Evolutionary conservation across 371 early-diverging fungal genomes (phyloP), one percentile per base, ranked within the genome.

Genomic region (Rhizopus stolonifer): DNA sequence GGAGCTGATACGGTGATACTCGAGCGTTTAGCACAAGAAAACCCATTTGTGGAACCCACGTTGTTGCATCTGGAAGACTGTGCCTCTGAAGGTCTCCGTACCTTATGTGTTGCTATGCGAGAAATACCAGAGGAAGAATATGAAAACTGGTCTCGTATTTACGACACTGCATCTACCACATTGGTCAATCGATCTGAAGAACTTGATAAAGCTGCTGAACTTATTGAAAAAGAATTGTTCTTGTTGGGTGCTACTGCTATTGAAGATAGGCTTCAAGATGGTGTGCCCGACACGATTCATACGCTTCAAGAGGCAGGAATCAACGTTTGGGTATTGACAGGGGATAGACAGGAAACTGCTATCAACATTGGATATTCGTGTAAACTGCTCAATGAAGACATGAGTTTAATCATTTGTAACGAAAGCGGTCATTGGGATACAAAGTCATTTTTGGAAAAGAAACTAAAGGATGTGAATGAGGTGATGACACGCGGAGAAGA

Each of bases 1-100:
- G 99, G 99, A 26, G 98, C 99, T 9, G 99, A 99, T 71, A 92
- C 96, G 0, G 95, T 97, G 21, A 96, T 98, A 64, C 67, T 95
- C 21, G 99, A 99, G 71, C 80, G 97, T 25, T 67, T 98, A 44
- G 82, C 77, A 3, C 66, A 77, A 8, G 72, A 79, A 39, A 87
- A 86, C 58, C 85, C 79, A 36, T 92, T 85, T 73, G 85, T 86
- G 45, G 90, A 90, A 21, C 53, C 72, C 0, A 90, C 91, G 0
- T 62, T 88, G 49, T 74, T 67, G 19, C 87, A 90, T 60, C 69
- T 93, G 26, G 90, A 93, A 73, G 90, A 92, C 29, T 94, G 89
- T 71, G 95, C 95, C 0, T 82, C 82, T 2, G 92, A 93, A 56
- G 95, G 95, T 43, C 81, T 96, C 38, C 87, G 99, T 44, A 96